A percentile compares a stretch with the other conserved stretches of the same genome.
phyloP scores from a whole-genome alignment of 345 rosid species.

The Eucalyptus globulus region DNA sequence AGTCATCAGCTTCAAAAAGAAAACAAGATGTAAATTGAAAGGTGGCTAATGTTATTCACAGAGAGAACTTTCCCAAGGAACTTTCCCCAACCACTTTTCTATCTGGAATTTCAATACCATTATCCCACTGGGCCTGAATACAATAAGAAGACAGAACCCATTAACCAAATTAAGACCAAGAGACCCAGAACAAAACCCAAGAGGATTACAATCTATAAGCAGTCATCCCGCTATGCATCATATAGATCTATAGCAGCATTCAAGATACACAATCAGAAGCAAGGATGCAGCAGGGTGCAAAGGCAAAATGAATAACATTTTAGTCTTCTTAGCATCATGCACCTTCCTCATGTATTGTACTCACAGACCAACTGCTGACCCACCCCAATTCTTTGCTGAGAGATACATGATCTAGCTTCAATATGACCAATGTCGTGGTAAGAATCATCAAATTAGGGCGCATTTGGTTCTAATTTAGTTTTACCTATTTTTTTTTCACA shows the following conservation, averaged over 20 bases:
- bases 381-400: background rate
- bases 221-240: background rate
- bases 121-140: background rate
- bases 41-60: background rate
- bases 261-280: background rate
- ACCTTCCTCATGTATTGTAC: background rate
- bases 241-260: background rate
- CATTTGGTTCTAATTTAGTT: background rate
- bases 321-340: background rate
- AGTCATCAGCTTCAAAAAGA: background rate
- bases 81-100: background rate
- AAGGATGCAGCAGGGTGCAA: background rate
- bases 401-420: background rate
- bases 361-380: background rate
- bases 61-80: background rate
- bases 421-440: background rate
- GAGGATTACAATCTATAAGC: background rate
- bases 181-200: background rate
- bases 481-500: background rate
- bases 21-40: background rate
- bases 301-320: background rate
- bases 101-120: background rate
- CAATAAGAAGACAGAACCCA: background rate
- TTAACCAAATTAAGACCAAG: background rate
- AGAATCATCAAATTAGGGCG: background rate